These are phyloP conservation scores for Penicillium frequentans DNA, from an alignment of 2,329 filamentous ascomycete genomes.

Conservation along the genomic window DNA sequence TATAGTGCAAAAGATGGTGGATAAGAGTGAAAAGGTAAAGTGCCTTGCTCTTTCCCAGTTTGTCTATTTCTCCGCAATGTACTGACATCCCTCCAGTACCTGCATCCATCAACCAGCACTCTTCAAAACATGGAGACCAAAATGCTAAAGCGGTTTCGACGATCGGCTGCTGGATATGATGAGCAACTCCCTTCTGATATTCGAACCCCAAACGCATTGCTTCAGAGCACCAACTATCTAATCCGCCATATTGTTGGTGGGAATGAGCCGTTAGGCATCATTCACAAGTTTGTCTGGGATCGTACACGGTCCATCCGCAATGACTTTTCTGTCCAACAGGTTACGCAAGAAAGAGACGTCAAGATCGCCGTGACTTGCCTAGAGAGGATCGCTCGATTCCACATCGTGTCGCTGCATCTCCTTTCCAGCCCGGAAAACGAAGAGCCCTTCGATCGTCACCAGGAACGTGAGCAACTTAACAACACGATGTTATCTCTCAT, in stretches of 20 bases:
- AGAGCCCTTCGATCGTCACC: conserved; percentile 56
- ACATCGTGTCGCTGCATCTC: conserved; percentile 62
- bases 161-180: conserved; percentile 63
- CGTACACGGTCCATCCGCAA: conserved; percentile 64
- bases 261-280: conserved; percentile 48
- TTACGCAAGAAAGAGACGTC: conserved; percentile 58
- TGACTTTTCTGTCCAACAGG: conserved; percentile 63
- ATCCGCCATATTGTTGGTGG: conserved; percentile 54
- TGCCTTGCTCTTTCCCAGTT: neutral
- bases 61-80: neutral
- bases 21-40: conserved; percentile 58
- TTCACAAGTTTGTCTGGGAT: conserved; percentile 67
- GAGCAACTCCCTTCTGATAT: conserved; percentile 65
- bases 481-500: conserved; percentile 62
- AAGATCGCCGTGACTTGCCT: conserved; percentile 59
- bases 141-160: conserved; percentile 65
- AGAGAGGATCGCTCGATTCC: conserved; percentile 64
- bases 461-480: conserved; percentile 65
- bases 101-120: conserved; percentile 35
- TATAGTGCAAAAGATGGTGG: conserved; percentile 62
- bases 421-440: conserved; percentile 53
- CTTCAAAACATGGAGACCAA: conserved; percentile 38
- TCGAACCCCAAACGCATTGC: conserved; percentile 54
- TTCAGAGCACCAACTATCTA: conserved; percentile 49
- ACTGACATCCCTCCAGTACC: conserved; percentile 27